A percentile compares a stretch with the other conserved stretches of the same genome.
Evolutionary conservation across 805 yeast genomes (phyloP).

Genomic region (Hanseniaspora thailandica): DNA sequence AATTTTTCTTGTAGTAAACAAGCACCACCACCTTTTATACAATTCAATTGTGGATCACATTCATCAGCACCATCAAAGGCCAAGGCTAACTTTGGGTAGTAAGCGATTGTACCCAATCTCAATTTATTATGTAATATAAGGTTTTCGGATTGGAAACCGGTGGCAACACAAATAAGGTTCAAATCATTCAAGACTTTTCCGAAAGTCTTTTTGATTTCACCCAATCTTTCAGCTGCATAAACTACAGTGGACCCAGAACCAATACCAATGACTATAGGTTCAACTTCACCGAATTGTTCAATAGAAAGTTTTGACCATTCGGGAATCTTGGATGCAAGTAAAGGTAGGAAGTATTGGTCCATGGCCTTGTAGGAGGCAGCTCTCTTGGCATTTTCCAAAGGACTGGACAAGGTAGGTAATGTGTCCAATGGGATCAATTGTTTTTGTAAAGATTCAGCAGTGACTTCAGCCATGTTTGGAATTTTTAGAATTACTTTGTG

Average conservation of each 20-base stretch:
- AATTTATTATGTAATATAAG: constrained; percentile 74
- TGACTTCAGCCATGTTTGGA: not conserved
- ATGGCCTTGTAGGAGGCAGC: constrained; percentile 87
- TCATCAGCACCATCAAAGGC: constrained; percentile 99
- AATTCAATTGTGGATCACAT: constrained; percentile 66
- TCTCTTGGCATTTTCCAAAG: constrained; percentile 74
- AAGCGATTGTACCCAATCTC: constrained; percentile 68
- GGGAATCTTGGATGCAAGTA: constrained; percentile 7
- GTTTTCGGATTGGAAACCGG: constrained; percentile 90
- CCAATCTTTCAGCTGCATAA: constrained; percentile 91
- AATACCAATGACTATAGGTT: constrained; percentile 57
- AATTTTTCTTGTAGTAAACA: constrained; percentile 93
- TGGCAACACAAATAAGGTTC: constrained; percentile 72
- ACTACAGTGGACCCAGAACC: constrained; percentile 97
- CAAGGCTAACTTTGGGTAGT: constrained; percentile 69
- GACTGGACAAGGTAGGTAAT: constrained; percentile 26
- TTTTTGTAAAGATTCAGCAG: constrained; percentile 2
- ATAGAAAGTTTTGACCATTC: constrained; percentile 16
- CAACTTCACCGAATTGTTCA: constrained; percentile 43
- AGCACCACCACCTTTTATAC: constrained; percentile 98
- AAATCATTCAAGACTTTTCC: constrained; percentile 26
- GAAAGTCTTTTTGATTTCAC: constrained; percentile 37
- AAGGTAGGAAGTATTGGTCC: constrained; percentile 52
- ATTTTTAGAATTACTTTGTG: not conserved
- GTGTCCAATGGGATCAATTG: constrained; percentile 19